Evolutionary conservation across 1,284 basidiomycete genomes (phyloP), one percentile per base, ranked within the genome.

Genomic region (Tilletia indica): DNA sequence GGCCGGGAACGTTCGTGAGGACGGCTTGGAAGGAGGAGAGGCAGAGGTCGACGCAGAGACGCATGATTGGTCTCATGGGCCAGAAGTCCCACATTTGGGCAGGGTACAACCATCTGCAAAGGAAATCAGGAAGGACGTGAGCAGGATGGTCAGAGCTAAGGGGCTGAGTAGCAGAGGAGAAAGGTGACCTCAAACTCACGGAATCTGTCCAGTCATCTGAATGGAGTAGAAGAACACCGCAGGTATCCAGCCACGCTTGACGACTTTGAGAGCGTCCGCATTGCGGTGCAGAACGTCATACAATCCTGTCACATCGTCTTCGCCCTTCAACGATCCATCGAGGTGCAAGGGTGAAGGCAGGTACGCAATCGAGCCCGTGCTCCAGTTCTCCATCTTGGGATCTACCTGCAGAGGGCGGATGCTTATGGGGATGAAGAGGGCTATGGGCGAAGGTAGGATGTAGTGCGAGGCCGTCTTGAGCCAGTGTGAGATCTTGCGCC

Each of bases 1-100:
- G 79, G 21, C 82, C 82, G 16, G 82, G 82, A 12, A 83, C 82
- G 58, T 83, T 83, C 31, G 82, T 83, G 19, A 82, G 72, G 3
- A 83, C 78, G 9, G 80, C 81, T 1, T 75, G 76, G 45, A 78
- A 75, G 3, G 54, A 75, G 8, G 74, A 72, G n/a, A 80, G 51
- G 31, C 72, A 58, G 48, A 56, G 48, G 12, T 68, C 66, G 0
- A 58, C 25, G n/a, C 14, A 12, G 8, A 38, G 25, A 14, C 58
- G 58, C 58, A 61, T 61, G 19, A 61, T 12, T 4, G 58, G 58
- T 38, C 58, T 11, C 16, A 61, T 12, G 19, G 58, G 58, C 58
- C 58, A 61, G 25, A 61, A 61, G 58, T 61, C 58, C 58, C 58
- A 61, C 58, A 61, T 61, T 31, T 31, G 58, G 25, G 21, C 12